Percentiles rank a stretch among this genome's conserved stretches.
phyloP scores from a whole-genome alignment of 768 basidiomycete genomes.

The Naganishia vishniacii region DNA sequence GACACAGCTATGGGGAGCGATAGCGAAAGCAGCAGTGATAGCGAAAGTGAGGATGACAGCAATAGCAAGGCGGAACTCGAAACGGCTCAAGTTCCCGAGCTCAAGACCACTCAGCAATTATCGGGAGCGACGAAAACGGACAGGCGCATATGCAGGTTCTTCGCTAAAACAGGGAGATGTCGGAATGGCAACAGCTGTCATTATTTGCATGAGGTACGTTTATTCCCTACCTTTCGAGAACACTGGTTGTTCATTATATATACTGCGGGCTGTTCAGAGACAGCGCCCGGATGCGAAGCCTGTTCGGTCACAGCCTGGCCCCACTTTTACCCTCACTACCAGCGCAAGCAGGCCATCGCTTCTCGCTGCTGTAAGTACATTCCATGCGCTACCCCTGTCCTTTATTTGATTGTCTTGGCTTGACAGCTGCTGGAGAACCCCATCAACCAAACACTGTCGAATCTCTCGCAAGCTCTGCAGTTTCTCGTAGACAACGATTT shows the following conservation, averaged over 20 bases:
- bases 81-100: background rate
- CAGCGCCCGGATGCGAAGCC: background rate
- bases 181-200: conserved; percentile 39
- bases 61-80: background rate
- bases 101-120: background rate
- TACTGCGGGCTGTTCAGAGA: background rate
- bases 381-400: background rate
- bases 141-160: conserved; percentile 35
- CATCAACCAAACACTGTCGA: conserved; percentile 79
- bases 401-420: conserved; percentile 24
- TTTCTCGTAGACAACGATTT: conserved; percentile 89
- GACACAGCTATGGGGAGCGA: background rate
- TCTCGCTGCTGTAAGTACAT: conserved; percentile 63
- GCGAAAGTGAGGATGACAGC: background rate
- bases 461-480: conserved; percentile 83
- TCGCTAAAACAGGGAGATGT: conserved; percentile 36
- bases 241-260: background rate
- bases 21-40: background rate
- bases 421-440: conserved; percentile 72
- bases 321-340: conserved; percentile 23
- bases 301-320: background rate
- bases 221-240: background rate
- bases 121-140: background rate
- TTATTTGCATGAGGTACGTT: conserved; percentile 33
- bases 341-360: conserved; percentile 57